Conservation (phyloP, 176 grass and related monocot species). For the Aegilops sharonensis region DNA sequence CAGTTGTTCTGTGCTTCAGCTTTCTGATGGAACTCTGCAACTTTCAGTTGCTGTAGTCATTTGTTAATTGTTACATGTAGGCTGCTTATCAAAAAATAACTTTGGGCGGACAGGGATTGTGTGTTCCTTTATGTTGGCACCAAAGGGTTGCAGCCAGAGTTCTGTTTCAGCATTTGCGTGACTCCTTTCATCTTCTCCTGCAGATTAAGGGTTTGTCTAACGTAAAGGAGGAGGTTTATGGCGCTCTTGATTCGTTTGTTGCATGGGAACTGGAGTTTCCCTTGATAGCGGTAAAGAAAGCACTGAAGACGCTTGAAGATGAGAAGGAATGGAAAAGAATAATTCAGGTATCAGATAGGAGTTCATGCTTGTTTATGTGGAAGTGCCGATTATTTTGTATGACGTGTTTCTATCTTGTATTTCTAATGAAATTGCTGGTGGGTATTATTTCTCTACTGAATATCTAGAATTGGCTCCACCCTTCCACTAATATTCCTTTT, state of each 20-base stretch:
- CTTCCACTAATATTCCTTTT: not conserved
- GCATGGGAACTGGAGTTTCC: conserved; percentile 99
- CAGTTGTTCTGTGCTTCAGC: not conserved
- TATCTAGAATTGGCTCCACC: not conserved
- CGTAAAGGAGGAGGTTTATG: conserved; percentile 96
- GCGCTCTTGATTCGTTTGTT: conserved; percentile 93
- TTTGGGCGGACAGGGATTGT: not conserved
- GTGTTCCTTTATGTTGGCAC: not conserved
- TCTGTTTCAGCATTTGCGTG: not conserved
- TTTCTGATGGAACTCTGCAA: not conserved
- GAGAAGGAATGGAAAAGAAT: conserved; percentile 98
- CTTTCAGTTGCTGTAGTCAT: not conserved
- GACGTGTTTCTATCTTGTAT: not conserved
- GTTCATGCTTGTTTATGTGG: not conserved
- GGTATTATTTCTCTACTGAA: not conserved
- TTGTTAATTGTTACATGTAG: not conserved
- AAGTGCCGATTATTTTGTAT: not conserved
- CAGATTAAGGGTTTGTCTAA: conserved; percentile 92
- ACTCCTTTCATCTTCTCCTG: not conserved
- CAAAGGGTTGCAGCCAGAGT: not conserved
- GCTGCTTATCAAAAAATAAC: not conserved
- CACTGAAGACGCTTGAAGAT: conserved; percentile 75
- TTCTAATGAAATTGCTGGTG: not conserved
- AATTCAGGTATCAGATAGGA: conserved; percentile 65
- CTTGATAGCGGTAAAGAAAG: conserved; percentile 91